Evolutionary conservation across 768 basidiomycete species (phyloP).

Genomic region (Pisolithus sp.): DNA sequence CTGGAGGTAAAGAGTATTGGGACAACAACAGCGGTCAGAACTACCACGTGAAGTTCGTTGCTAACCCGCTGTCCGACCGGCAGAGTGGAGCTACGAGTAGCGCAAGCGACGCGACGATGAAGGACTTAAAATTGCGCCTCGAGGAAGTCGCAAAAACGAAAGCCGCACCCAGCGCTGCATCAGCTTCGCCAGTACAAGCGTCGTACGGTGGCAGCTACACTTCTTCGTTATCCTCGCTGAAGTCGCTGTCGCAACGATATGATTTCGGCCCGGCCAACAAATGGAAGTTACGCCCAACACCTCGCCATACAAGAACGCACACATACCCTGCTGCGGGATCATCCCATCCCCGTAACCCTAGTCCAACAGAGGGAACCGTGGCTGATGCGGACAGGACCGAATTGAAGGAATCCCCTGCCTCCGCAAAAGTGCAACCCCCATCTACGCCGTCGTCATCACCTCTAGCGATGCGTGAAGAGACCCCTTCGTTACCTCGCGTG

Average conservation of each 20-base stretch:
- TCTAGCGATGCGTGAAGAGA: conserved; percentile 4
- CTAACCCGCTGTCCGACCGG: conserved; percentile 17
- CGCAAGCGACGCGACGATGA: conserved; percentile 42
- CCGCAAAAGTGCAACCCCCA: not conserved
- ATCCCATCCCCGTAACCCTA: not conserved
- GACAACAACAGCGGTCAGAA: conserved; percentile 82
- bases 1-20: conserved; percentile 78
- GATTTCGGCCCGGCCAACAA: conserved; percentile 50
- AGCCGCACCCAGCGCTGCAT: conserved; percentile 12
- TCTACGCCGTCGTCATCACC: conserved; percentile 21
- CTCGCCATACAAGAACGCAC: conserved; percentile 33
- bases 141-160: conserved; percentile 50
- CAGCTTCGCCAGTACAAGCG: conserved; percentile 11
- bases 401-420: not conserved
- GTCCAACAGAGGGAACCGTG: not conserved
- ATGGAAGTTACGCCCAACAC: conserved; percentile 13
- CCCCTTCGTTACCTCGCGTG: conserved; percentile 2
- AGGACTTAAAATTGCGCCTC: conserved; percentile 58
- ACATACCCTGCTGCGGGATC: conserved; percentile 36
- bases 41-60: conserved; percentile 67
- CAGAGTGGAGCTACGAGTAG: conserved; percentile 32
- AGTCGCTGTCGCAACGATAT: conserved; percentile 48
- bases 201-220: conserved; percentile 26
- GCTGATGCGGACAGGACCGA: not conserved
- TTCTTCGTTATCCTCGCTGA: conserved; percentile 21